Evolutionary conservation across 306 rosid genomes (phyloP).

Genomic region (Senna siamea): DNA sequence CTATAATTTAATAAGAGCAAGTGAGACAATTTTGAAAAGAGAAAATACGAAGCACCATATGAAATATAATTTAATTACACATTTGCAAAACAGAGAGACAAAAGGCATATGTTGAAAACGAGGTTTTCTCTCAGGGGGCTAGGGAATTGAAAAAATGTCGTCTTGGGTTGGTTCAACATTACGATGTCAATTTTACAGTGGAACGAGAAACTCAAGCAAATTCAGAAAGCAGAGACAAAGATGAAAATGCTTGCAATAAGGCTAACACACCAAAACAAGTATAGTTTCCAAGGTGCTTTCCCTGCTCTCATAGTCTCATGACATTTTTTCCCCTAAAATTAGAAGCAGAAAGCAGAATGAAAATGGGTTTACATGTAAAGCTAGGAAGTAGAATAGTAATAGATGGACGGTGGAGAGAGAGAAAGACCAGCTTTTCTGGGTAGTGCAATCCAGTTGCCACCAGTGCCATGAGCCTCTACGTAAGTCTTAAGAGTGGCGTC

Average conservation of each 20-base stretch:
- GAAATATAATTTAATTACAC: neutral
- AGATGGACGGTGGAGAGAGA: constrained; percentile 21
- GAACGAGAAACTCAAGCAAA: too few relatives aligned
- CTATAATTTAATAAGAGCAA: constrained; percentile 36
- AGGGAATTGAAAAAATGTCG: constrained; percentile 32
- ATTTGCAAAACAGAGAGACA: neutral
- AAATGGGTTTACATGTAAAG: constrained; percentile 10
- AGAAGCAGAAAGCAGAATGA: constrained; percentile 5
- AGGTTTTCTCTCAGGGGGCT: neutral
- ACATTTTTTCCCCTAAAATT: neutral
- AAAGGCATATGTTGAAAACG: constrained; percentile 3
- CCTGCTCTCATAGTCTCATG: neutral
- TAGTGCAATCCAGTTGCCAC: constrained; percentile 82
- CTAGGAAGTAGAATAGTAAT: neutral
- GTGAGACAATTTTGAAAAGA: neutral
- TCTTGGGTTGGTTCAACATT: too few relatives aligned
- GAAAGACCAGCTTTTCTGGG: constrained; percentile 82
- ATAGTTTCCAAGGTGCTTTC: neutral
- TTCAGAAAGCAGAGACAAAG: neutral
- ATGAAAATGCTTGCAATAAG: constrained; percentile 15
- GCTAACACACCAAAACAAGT: neutral
- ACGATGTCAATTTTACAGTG: too few relatives aligned
- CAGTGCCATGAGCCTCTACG: constrained; percentile 68
- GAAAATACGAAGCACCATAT: neutral
- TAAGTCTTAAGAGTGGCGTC: constrained; percentile 75